phyloP scores from a whole-genome alignment of 129 eudicot species.

The Pulicaria dysenterica region DNA sequence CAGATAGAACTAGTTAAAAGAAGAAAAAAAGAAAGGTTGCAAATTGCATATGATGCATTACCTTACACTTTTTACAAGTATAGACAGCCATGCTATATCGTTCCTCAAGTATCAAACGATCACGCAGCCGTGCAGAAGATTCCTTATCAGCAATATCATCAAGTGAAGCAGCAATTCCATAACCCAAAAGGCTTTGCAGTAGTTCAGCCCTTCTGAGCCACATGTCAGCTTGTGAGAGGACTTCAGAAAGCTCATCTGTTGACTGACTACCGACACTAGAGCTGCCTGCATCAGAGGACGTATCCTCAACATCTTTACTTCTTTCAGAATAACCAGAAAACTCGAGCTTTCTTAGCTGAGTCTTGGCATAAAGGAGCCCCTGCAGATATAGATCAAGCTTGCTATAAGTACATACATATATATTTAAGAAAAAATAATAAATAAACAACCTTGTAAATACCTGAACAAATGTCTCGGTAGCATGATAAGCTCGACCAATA shows the following conservation, averaged over 20 bases:
- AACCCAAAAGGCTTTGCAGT: slow-evolving; percentile 93
- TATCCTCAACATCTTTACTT: slow-evolving; percentile 71
- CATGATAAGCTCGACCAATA: slow-evolving; percentile 98
- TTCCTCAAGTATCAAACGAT: slow-evolving; percentile 82
- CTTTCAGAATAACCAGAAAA: slow-evolving; percentile 67
- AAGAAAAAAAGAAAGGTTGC: neutral
- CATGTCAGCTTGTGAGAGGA: slow-evolving; percentile 69
- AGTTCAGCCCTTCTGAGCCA: slow-evolving; percentile 97
- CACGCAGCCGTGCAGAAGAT: slow-evolving; percentile 84
- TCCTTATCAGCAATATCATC: slow-evolving; percentile 95
- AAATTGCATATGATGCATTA: slow-evolving; percentile 28
- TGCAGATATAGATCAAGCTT: slow-evolving; percentile 34
- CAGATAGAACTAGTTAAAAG: slow-evolving; percentile 1
- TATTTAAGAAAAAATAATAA: neutral
- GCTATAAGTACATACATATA: slow-evolving; percentile 7
- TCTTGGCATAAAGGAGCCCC: slow-evolving; percentile 83
- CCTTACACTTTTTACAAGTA: slow-evolving; percentile 95
- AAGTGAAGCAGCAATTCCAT: slow-evolving; percentile 96
- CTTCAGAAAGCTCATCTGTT: slow-evolving; percentile 82
- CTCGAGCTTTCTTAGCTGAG: slow-evolving; percentile 78
- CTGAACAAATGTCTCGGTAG: slow-evolving; percentile 97
- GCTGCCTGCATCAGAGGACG: slow-evolving; percentile 95
- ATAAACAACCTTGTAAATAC: slow-evolving; percentile 34
- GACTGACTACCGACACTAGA: slow-evolving; percentile 84
- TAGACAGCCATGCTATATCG: slow-evolving; percentile 98